Evolutionary conservation across 768 basidiomycete genomes (phyloP).

Genomic region (Russula emetica): DNA sequence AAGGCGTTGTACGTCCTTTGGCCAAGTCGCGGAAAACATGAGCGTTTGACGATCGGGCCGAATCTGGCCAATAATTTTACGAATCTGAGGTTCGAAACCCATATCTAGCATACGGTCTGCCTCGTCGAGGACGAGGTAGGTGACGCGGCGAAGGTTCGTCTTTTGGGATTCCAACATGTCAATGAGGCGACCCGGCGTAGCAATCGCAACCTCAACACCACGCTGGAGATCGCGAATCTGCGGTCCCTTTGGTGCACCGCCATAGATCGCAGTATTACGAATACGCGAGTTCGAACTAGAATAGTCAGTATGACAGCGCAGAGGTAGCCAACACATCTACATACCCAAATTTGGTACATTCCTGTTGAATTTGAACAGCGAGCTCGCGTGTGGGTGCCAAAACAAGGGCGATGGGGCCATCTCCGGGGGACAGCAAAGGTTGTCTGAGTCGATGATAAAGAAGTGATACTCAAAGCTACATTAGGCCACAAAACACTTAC

Average conservation of each 20-base stretch:
- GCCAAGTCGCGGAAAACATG: slow-evolving; percentile 99
- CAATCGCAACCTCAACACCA: slow-evolving; percentile 96
- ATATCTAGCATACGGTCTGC: slow-evolving; percentile 99
- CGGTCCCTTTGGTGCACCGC: slow-evolving; percentile 96
- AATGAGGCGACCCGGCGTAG: slow-evolving; percentile 99
- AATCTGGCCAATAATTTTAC: slow-evolving; percentile 96
- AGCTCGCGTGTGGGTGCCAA: slow-evolving; percentile 97
- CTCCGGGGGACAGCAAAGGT: slow-evolving; percentile 86
- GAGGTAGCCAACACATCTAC: slow-evolving; percentile 30
- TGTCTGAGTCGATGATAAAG: slow-evolving; percentile 49
- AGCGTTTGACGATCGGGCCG: slow-evolving; percentile 97
- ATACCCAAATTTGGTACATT: slow-evolving; percentile 96
- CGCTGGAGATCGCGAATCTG: slow-evolving; percentile 97
- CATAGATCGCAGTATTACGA: slow-evolving; percentile 98
- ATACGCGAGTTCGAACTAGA: slow-evolving; percentile 84
- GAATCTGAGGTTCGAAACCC: slow-evolving; percentile 99
- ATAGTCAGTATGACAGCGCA: slow-evolving; percentile 11
- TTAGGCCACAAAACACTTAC: slow-evolving; percentile 43
- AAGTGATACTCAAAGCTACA: neutral
- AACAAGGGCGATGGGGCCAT: slow-evolving; percentile 95
- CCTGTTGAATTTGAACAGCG: slow-evolving; percentile 97
- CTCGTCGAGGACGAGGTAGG: slow-evolving; percentile 98
- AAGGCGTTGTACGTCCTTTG: slow-evolving; percentile 97
- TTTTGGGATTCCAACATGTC: slow-evolving; percentile 98
- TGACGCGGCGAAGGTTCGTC: slow-evolving; percentile 93